phyloP scores from a whole-genome alignment of 1,284 basidiomycete genomes.

The Laetiporus sulphureus region DNA sequence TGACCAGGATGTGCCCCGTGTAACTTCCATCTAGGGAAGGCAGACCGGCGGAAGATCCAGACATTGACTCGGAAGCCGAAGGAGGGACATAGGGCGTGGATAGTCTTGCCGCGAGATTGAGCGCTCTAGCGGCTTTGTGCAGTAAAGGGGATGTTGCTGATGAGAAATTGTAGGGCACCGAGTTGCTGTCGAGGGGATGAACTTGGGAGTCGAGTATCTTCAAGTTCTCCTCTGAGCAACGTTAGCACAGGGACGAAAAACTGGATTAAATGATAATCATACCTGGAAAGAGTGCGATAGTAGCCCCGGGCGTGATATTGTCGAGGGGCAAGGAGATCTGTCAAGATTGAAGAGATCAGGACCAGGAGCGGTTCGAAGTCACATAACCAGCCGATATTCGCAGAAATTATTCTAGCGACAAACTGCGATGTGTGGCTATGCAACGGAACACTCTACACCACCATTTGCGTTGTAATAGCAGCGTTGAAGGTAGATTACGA shows the following conservation, averaged over 20 bases:
- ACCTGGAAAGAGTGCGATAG: constrained; percentile 70
- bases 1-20: constrained; percentile 68
- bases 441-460: too few relatives aligned
- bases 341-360: too few relatives aligned
- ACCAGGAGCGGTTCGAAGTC: too few relatives aligned
- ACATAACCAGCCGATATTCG: too few relatives aligned
- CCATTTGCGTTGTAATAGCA: too few relatives aligned
- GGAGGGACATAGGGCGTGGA: constrained; percentile 51
- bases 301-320: constrained; percentile 52
- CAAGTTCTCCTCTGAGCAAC: constrained; percentile 62
- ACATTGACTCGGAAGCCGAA: constrained; percentile 35
- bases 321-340: constrained; percentile 67
- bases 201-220: constrained; percentile 65
- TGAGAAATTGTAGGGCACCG: constrained; percentile 69
- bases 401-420: too few relatives aligned
- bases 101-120: constrained; percentile 57
- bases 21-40: constrained; percentile 53
- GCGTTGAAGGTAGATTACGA: too few relatives aligned
- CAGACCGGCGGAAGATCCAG: constrained; percentile 27
- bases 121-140: constrained; percentile 57
- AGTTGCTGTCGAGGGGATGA: constrained; percentile 65
- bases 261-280: constrained; percentile 13
- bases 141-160: constrained; percentile 55
- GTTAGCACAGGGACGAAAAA: not conserved
- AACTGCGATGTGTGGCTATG: too few relatives aligned